Conservation (phyloP, 306 rosid species). For the Lathyrus oleraceus region DNA sequence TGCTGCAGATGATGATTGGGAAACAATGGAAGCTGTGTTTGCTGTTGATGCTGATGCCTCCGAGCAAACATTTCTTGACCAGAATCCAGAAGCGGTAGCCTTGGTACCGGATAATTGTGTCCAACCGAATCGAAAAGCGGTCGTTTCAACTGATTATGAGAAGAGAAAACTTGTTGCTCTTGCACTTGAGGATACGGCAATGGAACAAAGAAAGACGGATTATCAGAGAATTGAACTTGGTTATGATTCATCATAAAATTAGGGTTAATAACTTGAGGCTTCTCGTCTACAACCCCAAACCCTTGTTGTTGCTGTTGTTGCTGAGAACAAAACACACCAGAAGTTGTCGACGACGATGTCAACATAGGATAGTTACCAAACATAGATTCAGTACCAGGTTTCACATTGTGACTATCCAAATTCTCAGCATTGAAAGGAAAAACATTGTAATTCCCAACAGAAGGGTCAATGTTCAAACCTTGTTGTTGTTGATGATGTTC, state of each 20-base stretch:
- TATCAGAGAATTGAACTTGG: slow-evolving; percentile 62
- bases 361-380: slow-evolving; percentile 41
- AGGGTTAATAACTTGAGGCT: slow-evolving; percentile 69
- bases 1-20: slow-evolving; percentile 67
- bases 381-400: slow-evolving; percentile 40
- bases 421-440: slow-evolving; percentile 2
- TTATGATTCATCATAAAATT: slow-evolving; percentile 61
- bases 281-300: slow-evolving; percentile 61
- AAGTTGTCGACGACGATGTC: slow-evolving; percentile 43
- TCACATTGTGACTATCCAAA: slow-evolving; percentile 34
- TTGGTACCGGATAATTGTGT: slow-evolving; percentile 47
- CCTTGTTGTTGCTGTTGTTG: slow-evolving; percentile 51
- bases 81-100: slow-evolving; percentile 46
- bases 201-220: slow-evolving; percentile 74
- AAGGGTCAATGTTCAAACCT: slow-evolving; percentile 52
- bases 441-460: slow-evolving; percentile 45
- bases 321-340: slow-evolving; percentile 51
- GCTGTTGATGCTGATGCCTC: slow-evolving; percentile 45
- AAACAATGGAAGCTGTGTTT: slow-evolving; percentile 62
- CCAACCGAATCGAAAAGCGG: slow-evolving; percentile 55
- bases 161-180: slow-evolving; percentile 57
- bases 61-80: slow-evolving; percentile 55
- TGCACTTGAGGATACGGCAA: slow-evolving; percentile 59
- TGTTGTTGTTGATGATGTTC: slow-evolving; percentile 46
- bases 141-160: slow-evolving; percentile 62